Evolutionary conservation across 805 yeast species (phyloP).

Genomic region (Debaryomyces castellii): DNA sequence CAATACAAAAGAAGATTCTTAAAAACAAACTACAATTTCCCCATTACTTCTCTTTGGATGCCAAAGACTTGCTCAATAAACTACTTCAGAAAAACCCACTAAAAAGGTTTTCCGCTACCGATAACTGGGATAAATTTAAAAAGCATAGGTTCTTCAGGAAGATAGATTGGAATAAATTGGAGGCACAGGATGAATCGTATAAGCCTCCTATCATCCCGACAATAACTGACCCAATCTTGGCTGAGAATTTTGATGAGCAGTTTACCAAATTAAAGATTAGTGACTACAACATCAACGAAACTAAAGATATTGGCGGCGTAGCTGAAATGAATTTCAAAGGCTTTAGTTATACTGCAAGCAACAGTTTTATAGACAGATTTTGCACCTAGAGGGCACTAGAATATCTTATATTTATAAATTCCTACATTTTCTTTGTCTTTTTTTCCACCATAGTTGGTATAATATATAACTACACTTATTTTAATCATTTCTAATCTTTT

Average conservation of each 20-base stretch:
- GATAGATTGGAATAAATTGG: slow-evolving; percentile 65
- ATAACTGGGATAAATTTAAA: slow-evolving; percentile 53
- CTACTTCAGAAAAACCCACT: slow-evolving; percentile 67
- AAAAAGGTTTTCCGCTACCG: slow-evolving; percentile 56
- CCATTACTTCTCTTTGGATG: slow-evolving; percentile 73
- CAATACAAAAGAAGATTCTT: slow-evolving; percentile 71
- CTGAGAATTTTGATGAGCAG: slow-evolving; percentile 81
- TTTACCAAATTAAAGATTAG: slow-evolving; percentile 69
- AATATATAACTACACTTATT: no score
- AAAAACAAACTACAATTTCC: slow-evolving; percentile 70
- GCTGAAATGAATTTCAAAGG: slow-evolving; percentile 19
- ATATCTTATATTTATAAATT: background rate
- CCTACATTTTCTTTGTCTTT: no score
- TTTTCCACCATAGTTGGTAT: no score
- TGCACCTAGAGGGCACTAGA: slow-evolving; percentile 2
- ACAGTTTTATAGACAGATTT: slow-evolving; percentile 25
- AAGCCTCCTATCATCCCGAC: slow-evolving; percentile 82
- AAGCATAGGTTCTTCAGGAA: slow-evolving; percentile 76
- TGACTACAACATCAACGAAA: slow-evolving; percentile 15
- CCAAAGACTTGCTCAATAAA: slow-evolving; percentile 69
- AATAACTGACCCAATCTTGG: slow-evolving; percentile 75
- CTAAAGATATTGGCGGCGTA: slow-evolving; percentile 6
- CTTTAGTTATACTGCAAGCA: slow-evolving; percentile 34
- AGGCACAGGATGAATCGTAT: slow-evolving; percentile 44
- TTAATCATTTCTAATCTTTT: no score